Percentiles rank a stretch among this genome's conserved stretches.
phyloP scores from a whole-genome alignment of 2,329 filamentous ascomycete genomes.

The Mollisiaceae sp. region DNA sequence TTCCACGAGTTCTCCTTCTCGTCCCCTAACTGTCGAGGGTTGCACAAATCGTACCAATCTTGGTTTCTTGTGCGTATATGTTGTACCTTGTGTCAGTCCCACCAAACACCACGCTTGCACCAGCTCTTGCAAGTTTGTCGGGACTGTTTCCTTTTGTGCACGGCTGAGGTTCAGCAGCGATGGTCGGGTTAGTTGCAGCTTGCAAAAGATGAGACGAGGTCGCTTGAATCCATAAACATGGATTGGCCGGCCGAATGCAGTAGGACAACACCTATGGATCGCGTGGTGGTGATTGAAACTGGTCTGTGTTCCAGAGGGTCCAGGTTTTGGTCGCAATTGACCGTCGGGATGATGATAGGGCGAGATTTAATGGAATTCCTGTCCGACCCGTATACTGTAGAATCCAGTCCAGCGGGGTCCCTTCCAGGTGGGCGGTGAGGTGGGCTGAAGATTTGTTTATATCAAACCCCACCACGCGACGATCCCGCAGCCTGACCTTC shows the following conservation, averaged over 20 bases:
- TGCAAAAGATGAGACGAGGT: constrained; percentile 34
- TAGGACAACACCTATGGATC: constrained; percentile 24
- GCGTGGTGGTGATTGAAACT: constrained; percentile 26
- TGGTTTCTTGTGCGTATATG: constrained; percentile 21
- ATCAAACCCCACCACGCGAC: constrained; percentile 28
- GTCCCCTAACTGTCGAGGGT: constrained; percentile 24
- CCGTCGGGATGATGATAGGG: constrained; percentile 15
- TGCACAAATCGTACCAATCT: constrained; percentile 28
- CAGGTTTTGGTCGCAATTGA: constrained; percentile 19
- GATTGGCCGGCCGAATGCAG: constrained; percentile 36
- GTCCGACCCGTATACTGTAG: constrained; percentile 16
- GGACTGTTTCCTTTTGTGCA: constrained; percentile 24
- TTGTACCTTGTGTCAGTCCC: constrained; percentile 27
- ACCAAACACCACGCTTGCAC: constrained; percentile 20
- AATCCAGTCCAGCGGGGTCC: constrained; percentile 19
- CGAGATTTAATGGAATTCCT: constrained; percentile 16
- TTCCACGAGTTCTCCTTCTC: constrained; percentile 24
- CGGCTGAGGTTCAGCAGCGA: constrained; percentile 20
- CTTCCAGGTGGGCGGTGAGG: constrained; percentile 15
- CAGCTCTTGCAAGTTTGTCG: constrained; percentile 29
- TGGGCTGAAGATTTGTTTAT: constrained; percentile 30
- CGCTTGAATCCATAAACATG: constrained; percentile 37
- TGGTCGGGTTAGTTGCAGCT: constrained; percentile 29
- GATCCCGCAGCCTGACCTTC: background rate
- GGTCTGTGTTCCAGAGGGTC: constrained; percentile 13